Evolutionary conservation across 2,329 filamentous ascomycete species (phyloP).

Genomic region (Zopfia rhizophila): DNA sequence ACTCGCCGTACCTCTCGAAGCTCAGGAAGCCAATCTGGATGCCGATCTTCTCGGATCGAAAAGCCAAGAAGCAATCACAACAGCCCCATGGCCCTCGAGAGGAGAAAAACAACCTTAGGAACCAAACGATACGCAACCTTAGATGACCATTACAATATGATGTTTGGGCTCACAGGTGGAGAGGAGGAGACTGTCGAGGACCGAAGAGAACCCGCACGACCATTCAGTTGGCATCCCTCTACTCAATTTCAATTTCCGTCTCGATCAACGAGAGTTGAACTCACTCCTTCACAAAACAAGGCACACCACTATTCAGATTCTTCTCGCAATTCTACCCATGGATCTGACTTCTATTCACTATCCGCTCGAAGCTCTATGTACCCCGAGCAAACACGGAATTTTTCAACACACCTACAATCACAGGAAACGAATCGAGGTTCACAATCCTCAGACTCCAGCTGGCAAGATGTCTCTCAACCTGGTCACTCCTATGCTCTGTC

Average conservation of each 20-base stretch:
- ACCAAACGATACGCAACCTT: constrained; percentile 52
- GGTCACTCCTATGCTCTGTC: constrained; percentile 37
- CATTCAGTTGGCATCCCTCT: constrained; percentile 80
- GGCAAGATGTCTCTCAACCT: constrained; percentile 37
- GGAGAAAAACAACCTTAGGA: constrained; percentile 50
- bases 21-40: constrained; percentile 37
- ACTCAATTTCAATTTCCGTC: constrained; percentile 52
- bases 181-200: constrained; percentile 38
- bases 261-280: constrained; percentile 34
- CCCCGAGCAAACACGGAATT: constrained; percentile 28
- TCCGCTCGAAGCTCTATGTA: constrained; percentile 47
- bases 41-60: constrained; percentile 49
- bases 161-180: constrained; percentile 47
- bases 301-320: constrained; percentile 32
- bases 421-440: constrained; percentile 32
- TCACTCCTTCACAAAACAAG: constrained; percentile 40
- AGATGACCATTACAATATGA: constrained; percentile 54
- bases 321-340: constrained; percentile 38
- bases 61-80: constrained; percentile 53
- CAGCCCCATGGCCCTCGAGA: constrained; percentile 48
- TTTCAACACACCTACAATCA: constrained; percentile 23
- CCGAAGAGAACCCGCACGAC: constrained; percentile 55
- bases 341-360: constrained; percentile 48
- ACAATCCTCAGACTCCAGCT: constrained; percentile 41
- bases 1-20: constrained; percentile 45